phyloP scores from a whole-genome alignment of 2,329 filamentous ascomycete species.

The Cladophialophora psammophila region DNA sequence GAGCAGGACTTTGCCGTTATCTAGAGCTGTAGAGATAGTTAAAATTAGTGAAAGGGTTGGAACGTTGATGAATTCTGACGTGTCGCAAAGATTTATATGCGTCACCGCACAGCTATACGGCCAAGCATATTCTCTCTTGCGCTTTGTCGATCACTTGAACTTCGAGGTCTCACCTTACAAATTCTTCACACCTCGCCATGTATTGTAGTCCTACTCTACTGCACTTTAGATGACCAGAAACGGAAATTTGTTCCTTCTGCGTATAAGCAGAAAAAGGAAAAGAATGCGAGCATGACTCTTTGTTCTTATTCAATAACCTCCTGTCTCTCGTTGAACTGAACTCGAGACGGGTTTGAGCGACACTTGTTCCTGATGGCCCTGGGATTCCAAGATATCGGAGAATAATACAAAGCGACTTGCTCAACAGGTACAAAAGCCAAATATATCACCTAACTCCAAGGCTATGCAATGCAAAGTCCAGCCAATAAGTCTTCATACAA shows the following conservation, averaged over 20 bases:
- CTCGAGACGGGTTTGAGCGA: not conserved
- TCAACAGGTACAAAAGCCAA: constrained; percentile 7
- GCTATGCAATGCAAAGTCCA: constrained; percentile 18
- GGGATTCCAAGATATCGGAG: not conserved
- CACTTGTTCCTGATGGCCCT: not conserved
- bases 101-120: not conserved
- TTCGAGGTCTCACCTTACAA: not conserved
- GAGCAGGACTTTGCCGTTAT: too few relatives aligned
- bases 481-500: not conserved
- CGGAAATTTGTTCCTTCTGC: not conserved
- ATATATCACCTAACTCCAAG: constrained; percentile 23
- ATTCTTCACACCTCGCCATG: not conserved
- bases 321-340: not conserved
- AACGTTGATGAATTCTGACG: too few relatives aligned
- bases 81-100: not conserved
- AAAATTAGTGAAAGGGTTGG: too few relatives aligned
- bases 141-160: not conserved
- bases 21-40: too few relatives aligned
- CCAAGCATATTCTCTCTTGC: not conserved
- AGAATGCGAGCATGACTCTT: not conserved
- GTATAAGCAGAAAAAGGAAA: not conserved
- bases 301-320: not conserved
- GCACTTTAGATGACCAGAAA: not conserved
- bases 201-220: not conserved
- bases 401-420: constrained; percentile 9